Conservation (phyloP, 495 filamentous ascomycete genomes). For the Tuber umbilicatum region DNA sequence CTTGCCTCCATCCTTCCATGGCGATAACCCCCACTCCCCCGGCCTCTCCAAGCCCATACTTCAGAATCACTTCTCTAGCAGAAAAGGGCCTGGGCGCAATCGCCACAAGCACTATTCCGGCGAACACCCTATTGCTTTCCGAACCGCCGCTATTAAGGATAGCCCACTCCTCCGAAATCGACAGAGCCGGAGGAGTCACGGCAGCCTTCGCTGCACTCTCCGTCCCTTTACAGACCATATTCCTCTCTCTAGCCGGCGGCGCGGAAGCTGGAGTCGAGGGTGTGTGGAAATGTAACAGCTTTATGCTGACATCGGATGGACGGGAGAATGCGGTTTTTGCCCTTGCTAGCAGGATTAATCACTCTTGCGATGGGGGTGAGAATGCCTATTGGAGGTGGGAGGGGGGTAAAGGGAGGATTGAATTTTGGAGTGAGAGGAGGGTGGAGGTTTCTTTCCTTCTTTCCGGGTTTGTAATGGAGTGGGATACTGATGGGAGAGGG, state of each 20-base stretch:
- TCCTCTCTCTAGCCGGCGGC: conserved; percentile 4
- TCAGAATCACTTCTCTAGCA: conserved; percentile 24
- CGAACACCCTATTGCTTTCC: conserved; percentile 28
- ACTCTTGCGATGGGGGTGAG: conserved; percentile 37
- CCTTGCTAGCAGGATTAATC: conserved; percentile 33
- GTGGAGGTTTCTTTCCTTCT: conserved; percentile 22
- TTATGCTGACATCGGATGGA: conserved; percentile 30
- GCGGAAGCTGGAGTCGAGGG: conserved; percentile 22
- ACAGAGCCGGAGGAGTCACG: conserved; percentile 12
- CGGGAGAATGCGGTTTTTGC: conserved; percentile 32
- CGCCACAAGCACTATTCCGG: conserved; percentile 27
- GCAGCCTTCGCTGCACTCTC: conserved; percentile 20
- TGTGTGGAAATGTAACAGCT: conserved; percentile 38
- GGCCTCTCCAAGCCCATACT: conserved; percentile 12
- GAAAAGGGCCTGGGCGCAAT: conserved; percentile 33
- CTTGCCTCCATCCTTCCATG: neutral
- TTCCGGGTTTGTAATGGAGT: neutral
- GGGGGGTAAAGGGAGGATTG: conserved; percentile 20
- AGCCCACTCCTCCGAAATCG: conserved; percentile 9
- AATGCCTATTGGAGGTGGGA: conserved; percentile 37
- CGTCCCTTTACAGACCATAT: neutral
- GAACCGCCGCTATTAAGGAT: conserved; percentile 26
- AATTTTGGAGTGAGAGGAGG: conserved; percentile 35
- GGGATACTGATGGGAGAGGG: conserved; percentile 10
- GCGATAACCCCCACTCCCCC: neutral